Conservation (phyloP, 345 rosid genomes). For the Corymbia maculata region DNA sequence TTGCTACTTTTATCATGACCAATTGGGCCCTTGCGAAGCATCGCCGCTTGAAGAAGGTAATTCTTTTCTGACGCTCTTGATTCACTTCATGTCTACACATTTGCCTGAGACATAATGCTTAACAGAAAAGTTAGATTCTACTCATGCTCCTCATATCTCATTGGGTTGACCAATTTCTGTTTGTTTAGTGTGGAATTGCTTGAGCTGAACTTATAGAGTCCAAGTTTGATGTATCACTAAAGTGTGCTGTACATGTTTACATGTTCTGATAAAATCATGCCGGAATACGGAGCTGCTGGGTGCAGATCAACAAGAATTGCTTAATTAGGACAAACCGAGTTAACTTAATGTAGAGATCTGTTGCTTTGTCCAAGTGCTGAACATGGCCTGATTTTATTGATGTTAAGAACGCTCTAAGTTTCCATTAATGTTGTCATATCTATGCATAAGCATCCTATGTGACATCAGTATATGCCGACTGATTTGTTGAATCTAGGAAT, state of each 20-base stretch:
- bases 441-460: not conserved
- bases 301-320: not conserved
- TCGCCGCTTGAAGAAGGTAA: conserved; percentile 83
- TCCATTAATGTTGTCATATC: not conserved
- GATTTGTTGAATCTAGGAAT: not conserved
- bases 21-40: conserved; percentile 99
- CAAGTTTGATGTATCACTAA: not conserved
- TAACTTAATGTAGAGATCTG: not conserved
- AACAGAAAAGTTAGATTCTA: not conserved
- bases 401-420: not conserved
- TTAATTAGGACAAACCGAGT: not conserved
- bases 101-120: not conserved
- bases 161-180: not conserved
- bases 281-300: not conserved
- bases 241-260: not conserved
- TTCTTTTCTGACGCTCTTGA: not conserved
- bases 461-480: not conserved
- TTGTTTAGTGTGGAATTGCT: not conserved
- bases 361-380: not conserved
- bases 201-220: not conserved
- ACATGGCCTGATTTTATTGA: not conserved
- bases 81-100: not conserved
- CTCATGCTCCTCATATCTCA: not conserved
- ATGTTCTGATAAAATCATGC: not conserved
- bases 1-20: conserved; percentile 81